A percentile compares a stretch with the other conserved stretches of the same genome.
phyloP scores from a whole-genome alignment of 495 filamentous ascomycete genomes.

The Copromyces sp. region DNA sequence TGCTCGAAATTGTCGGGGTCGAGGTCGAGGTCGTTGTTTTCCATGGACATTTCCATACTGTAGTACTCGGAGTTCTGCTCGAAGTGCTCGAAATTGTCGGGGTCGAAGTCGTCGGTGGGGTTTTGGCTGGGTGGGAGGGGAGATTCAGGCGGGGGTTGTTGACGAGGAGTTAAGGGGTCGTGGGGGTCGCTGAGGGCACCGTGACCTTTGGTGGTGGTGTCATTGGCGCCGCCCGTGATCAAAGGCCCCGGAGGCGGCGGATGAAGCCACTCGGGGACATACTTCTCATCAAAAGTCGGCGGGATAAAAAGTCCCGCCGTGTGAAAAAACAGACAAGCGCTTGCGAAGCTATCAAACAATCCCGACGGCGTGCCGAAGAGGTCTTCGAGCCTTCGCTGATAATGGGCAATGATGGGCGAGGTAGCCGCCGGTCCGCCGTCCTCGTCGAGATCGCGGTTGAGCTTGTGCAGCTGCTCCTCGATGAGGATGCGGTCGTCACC shows the following conservation, averaged over 20 bases:
- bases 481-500: not conserved
- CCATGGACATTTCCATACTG: not conserved
- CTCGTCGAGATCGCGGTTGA: not conserved
- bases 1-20: not conserved
- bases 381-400: not conserved
- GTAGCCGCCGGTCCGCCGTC: not conserved
- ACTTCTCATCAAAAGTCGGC: conserved; percentile 19
- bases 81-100: not conserved
- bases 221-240: not conserved
- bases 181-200: not conserved
- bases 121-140: not conserved
- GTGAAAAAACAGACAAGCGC: conserved; percentile 43
- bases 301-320: conserved; percentile 31
- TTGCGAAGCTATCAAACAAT: conserved; percentile 45
- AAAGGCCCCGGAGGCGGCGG: not conserved
- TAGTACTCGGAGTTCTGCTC: not conserved
- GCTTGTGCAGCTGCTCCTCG: not conserved
- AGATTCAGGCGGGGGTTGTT: not conserved
- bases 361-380: conserved; percentile 33
- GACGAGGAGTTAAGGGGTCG: not conserved
- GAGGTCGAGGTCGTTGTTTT: not conserved
- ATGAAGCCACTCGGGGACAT: not conserved
- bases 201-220: too few relatives aligned
- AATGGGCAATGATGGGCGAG: not conserved
- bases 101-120: not conserved